Evolutionary conservation across 768 basidiomycete species (phyloP), one percentile per base, ranked within the genome.

Genomic region (Piloderma croceum): DNA sequence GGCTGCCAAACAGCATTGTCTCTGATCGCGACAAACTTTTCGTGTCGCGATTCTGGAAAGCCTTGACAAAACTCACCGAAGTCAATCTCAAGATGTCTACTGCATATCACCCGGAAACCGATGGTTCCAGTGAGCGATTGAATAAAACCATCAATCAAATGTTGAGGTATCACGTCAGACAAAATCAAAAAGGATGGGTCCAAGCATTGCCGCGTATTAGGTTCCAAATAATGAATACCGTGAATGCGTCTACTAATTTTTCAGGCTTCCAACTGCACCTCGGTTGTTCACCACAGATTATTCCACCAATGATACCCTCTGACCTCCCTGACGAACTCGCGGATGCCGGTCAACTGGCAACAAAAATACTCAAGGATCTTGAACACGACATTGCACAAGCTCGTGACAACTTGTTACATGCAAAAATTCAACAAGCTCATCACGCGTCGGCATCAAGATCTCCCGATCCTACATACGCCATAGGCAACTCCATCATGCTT

Each of bases 151-250:
- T 56, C 2, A 42, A 36, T 20, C 54, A 55, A 22, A 36, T 34
- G 15, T 19, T 54, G 0, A 19, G 46, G 10, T 42, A 36, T 13
- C 34, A 33, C 25, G 45, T 54, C 0, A 35, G 27, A 3, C 25
- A 29, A 4, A 47, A 54, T 10, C 53, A 56, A 31, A 37, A 33
- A 2, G 49, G 39, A 4, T 59, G 57, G 58, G 42, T 50, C 0
- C 4, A 17, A 0, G 34, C 38, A 1, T 32, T 57, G 0, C 54
- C 52, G 1, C 23, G 7, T 0, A 40, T 53, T 0, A 32, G 42
- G 7, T 58, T 56, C 33, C 43, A 49, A 3, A 40, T 65, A 4
- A 70, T 69, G 53, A 63, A 59, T 31, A 52, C 54, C 0, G 44
- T 58, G 0, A 64, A 64, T 33, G 22, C 43, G 0, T 56, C 55